A percentile compares a stretch with the other conserved stretches of the same genome.
phyloP scores from a whole-genome alignment of 1,284 basidiomycete genomes.

The Termitomyces sp. region DNA sequence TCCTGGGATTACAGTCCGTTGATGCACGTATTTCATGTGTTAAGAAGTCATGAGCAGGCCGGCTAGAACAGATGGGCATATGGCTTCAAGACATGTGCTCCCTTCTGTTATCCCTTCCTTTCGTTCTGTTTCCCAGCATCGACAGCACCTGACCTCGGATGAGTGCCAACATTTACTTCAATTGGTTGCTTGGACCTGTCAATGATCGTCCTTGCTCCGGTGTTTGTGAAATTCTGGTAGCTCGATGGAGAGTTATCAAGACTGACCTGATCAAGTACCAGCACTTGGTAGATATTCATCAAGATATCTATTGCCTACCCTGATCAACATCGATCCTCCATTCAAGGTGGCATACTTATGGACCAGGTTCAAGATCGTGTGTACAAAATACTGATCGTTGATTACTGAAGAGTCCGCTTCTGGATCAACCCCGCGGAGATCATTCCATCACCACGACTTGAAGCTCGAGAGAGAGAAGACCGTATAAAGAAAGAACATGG shows the following conservation, averaged over 20 bases:
- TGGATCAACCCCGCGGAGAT: not conserved
- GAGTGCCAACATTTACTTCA: no score
- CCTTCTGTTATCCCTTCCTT: not conserved
- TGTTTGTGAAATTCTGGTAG: not conserved
- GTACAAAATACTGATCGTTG: no score
- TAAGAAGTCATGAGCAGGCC: not conserved
- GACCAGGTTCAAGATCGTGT: no score
- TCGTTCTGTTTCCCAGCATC: not conserved
- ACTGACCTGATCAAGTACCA: no score
- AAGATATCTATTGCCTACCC: not conserved
- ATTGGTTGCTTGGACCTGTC: no score
- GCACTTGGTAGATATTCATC: no score
- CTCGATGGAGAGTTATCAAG: not conserved
- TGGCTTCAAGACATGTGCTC: not conserved
- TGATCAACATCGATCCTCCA: not conserved
- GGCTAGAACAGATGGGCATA: not conserved
- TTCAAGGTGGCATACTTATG: no score
- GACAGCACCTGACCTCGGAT: not conserved
- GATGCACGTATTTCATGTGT: not conserved
- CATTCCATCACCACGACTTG: not conserved
- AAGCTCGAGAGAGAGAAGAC: not conserved
- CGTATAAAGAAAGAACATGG: constrained; percentile 8
- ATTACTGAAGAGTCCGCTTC: not conserved
- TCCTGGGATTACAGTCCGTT: not conserved
- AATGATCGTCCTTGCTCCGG: not conserved